Conservation (phyloP, 2,329 filamentous ascomycete species). For the Macrophomina pseudophaseolina region DNA sequence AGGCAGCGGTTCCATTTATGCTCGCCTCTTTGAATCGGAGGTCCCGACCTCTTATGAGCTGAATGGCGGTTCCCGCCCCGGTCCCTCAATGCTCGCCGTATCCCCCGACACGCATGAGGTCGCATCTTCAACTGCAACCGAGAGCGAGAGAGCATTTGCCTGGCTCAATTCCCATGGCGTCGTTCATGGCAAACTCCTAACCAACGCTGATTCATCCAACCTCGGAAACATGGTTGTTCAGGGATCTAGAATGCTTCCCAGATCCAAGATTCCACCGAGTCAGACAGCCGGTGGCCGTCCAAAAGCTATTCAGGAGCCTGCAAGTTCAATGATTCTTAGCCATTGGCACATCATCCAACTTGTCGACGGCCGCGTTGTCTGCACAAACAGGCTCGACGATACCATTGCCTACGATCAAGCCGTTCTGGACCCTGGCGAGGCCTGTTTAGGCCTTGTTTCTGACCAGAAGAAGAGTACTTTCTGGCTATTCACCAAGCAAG, state of each 20-base stretch:
- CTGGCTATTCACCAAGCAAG: constrained; percentile 89
- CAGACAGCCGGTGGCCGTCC: constrained; percentile 69
- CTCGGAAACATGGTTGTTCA: constrained; percentile 77
- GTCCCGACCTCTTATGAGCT: constrained; percentile 78
- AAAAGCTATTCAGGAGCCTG: constrained; percentile 70
- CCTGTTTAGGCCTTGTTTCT: constrained; percentile 80
- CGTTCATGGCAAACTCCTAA: constrained; percentile 80
- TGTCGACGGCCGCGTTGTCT: constrained; percentile 81
- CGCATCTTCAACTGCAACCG: constrained; percentile 56
- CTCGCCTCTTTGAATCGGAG: constrained; percentile 85
- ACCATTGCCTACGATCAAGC: constrained; percentile 85
- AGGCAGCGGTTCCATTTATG: constrained; percentile 83
- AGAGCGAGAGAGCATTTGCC: constrained; percentile 76
- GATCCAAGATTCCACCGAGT: constrained; percentile 72
- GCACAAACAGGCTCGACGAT: constrained; percentile 85
- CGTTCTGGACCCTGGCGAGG: constrained; percentile 80
- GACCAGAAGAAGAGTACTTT: constrained; percentile 96
- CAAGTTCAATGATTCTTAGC: constrained; percentile 82
- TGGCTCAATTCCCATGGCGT: constrained; percentile 90
- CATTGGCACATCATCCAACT: constrained; percentile 92
- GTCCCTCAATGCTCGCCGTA: constrained; percentile 71
- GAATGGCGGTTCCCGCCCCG: constrained; percentile 61
- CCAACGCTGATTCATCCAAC: constrained; percentile 63
- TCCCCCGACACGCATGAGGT: constrained; percentile 73
- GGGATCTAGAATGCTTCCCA: constrained; percentile 77